Percentiles rank a stretch among this genome's conserved stretches.
phyloP scores from a whole-genome alignment of 106 monocot genomes.

The Chionographis japonica region DNA sequence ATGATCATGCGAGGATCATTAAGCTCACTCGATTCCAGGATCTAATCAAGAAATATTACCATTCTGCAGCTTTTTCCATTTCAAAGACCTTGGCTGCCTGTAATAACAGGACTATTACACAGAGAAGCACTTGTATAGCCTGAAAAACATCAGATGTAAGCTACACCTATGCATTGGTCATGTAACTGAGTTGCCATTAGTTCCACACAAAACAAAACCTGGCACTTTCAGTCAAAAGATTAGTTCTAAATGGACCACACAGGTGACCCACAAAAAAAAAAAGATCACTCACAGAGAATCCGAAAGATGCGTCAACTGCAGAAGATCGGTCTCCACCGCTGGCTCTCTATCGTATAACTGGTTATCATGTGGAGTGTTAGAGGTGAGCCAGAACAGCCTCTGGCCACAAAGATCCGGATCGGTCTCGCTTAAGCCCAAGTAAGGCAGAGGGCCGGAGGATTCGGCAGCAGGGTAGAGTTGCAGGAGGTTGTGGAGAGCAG shows the following conservation, averaged over 20 bases:
- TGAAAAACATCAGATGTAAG: too few species aligned
- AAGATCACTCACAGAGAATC: constrained; percentile 1
- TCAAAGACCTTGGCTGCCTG: too few species aligned
- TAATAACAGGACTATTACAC: too few species aligned
- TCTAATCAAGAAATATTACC: too few species aligned
- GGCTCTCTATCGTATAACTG: constrained; percentile 4
- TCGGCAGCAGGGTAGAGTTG: constrained; percentile 15
- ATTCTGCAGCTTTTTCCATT: too few species aligned
- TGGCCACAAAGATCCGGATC: constrained; percentile 6
- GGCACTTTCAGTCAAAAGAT: constrained; percentile 1
- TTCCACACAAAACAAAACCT: too few species aligned
- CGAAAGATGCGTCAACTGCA: constrained; percentile 9
- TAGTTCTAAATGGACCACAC: not conserved
- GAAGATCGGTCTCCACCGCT: constrained; percentile 4
- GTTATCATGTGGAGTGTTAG: constrained; percentile 9
- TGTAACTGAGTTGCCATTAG: too few species aligned
- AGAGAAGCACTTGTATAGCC: too few species aligned
- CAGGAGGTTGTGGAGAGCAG: constrained; percentile 22
- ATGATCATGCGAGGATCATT: too few species aligned
- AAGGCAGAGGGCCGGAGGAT: constrained; percentile 8
- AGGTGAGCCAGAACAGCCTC: constrained; percentile 13
- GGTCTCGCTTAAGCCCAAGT: constrained; percentile 2
- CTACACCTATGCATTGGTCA: too few species aligned
- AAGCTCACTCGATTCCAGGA: too few species aligned
- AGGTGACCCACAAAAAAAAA: too few species aligned